Evolutionary conservation across 2,329 filamentous ascomycete species (phyloP), one percentile per base, ranked within the genome.

Genomic region (Ophiostoma pallidulum): DNA sequence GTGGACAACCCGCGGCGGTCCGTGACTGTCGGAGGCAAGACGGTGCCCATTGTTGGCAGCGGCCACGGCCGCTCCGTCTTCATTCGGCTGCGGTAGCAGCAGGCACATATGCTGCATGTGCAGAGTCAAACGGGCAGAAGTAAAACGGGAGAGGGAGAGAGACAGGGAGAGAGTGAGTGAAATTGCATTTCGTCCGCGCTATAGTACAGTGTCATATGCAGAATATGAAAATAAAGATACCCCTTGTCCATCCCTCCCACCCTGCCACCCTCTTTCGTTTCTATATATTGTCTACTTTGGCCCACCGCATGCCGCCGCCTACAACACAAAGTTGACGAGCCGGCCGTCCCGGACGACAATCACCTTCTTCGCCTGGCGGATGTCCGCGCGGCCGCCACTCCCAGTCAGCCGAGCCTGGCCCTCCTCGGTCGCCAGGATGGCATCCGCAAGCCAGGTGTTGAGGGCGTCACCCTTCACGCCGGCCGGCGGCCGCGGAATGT

Each of bases 261-360:
- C 26, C 14, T 45, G 20, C 35, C 18, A 14, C n/a, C n/a, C n/a
- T n/a, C n/a, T n/a, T n/a, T n/a, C n/a, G n/a, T n/a, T n/a, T n/a
- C n/a, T n/a, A n/a, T n/a, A n/a, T n/a, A n/a, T n/a, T n/a, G n/a
- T n/a, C n/a, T n/a, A n/a, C n/a, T n/a, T n/a, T n/a, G n/a, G n/a
- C n/a, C n/a, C n/a, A n/a, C n/a, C 33, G 33, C 33, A 19, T 42
- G 7, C 8, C 12, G n/a, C 18, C 29, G 3, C 41, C 24, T 63
- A 71, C 50, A 80, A 53, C 45, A 92, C 80, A 71, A 90, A 84
- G 65, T 90, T 94, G 24, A 91, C 74, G 42, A 86, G 70, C 61
- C 73, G 80, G 12, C 84, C 85, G 2, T 73, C 75, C 49, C 71
- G 72, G 12, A 86, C 80, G 12, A 87, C 72, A 57, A 90, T 75